These are phyloP conservation scores for Trypanosoma congolense DNA, from an alignment of 208 protist species.

Conservation along the genomic window DNA sequence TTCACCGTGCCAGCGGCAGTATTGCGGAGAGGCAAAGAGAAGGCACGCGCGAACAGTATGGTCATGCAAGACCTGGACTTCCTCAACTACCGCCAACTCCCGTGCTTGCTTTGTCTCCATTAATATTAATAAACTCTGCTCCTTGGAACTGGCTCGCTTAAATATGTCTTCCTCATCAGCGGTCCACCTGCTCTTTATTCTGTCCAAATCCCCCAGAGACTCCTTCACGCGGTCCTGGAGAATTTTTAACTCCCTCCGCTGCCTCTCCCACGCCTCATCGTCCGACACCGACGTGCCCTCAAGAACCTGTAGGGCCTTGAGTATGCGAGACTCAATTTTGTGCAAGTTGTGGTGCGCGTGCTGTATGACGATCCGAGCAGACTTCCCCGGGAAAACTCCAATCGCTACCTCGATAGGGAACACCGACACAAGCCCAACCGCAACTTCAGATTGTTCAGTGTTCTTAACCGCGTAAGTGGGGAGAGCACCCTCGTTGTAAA, in stretches of 20 bases:
- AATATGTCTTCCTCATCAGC: constrained; percentile 60
- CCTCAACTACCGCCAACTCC: constrained; percentile 63
- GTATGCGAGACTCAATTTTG: constrained; percentile 55
- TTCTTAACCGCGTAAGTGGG: constrained; percentile 63
- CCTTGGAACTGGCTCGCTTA: constrained; percentile 37
- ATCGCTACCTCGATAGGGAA: constrained; percentile 74
- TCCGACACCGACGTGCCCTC: too few species aligned
- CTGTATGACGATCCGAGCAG: constrained; percentile 67
- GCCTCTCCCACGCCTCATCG: constrained; percentile 22
- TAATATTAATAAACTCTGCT: constrained; percentile 41
- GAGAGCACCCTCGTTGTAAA: constrained; percentile 57
- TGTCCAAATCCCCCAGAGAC: constrained; percentile 37
- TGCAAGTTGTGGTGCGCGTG: constrained; percentile 50
- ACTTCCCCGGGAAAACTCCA: constrained; percentile 63
- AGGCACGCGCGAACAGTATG: constrained; percentile 62
- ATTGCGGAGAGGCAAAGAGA: constrained; percentile 79
- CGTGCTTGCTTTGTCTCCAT: constrained; percentile 59
- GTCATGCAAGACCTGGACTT: constrained; percentile 64
- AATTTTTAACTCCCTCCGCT: constrained; percentile 51
- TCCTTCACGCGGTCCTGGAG: constrained; percentile 55
- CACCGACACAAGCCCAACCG: constrained; percentile 52
- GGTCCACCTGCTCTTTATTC: constrained; percentile 40
- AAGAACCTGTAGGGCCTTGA: constrained; percentile 44
- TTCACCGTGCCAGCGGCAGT: constrained; percentile 70
- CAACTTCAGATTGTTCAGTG: constrained; percentile 26